Evolutionary conservation across 345 rosid genomes (phyloP), one percentile per base, ranked within the genome.

Genomic region (Populus alba): DNA sequence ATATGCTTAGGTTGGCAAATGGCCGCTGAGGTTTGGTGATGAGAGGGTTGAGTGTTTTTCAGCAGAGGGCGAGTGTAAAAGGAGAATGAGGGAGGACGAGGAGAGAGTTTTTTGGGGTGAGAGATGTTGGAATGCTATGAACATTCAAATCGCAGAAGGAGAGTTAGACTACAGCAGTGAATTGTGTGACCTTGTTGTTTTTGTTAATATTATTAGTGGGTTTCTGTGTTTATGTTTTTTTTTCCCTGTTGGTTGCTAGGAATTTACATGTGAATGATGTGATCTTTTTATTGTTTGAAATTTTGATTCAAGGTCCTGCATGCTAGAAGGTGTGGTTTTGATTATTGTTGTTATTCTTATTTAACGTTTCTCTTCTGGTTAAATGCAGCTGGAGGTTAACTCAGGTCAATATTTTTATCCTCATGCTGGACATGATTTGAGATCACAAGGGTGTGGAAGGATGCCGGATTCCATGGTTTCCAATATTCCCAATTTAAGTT

Each of bases 341-440:
- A 71, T 55, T 80, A 29, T 37, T 43, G 25, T 29, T 47, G 53
- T 13, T 16, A 12, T 47, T 47, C 53, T 13, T 12, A 47, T 20
- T 38, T 0, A 45, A 7, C 18, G 33, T 27, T 61, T 63, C 13
- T 22, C 4, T 45, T 73, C 70, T 51, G 37, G 33, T 41, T 66
- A 53, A 45, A 57, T 69, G 12, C 75, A 86, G 88, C 49, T 59
- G 61, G 85, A 83, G 85, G 73, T 80, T 69, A 61, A 41, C 74
- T 66, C 76, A 37, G 81, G 84, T 25, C 66, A 68, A 43, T 55
- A 25, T 55, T n/a, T 71, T 61, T 79, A 75, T 74, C 81, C 85
- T 29, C 75, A 73, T 76, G 78, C 41, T 43, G 55, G 55, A n/a
- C 81, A 81, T 59, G 84, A 82, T 81, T 68, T 73, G 72, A 68